Conservation (phyloP, 345 rosid genomes). For the Gossypium anomalum region DNA sequence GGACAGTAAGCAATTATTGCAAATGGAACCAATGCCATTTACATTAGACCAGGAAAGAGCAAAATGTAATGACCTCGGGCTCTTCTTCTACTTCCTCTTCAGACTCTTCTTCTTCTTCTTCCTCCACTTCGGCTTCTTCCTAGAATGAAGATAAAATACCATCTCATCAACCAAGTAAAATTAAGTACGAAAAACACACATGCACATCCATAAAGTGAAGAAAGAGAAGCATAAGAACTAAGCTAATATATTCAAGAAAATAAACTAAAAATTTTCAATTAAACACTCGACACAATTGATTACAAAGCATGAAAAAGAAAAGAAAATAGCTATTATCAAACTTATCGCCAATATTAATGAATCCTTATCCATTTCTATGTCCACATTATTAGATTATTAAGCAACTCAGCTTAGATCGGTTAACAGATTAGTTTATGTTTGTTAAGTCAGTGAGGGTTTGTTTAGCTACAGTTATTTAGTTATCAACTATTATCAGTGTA, state of each 20-base stretch:
- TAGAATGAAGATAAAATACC: slow-evolving; percentile 3
- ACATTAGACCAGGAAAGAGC: background rate
- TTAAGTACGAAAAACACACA: background rate
- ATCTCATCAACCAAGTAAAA: background rate
- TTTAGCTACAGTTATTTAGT: too few relatives aligned
- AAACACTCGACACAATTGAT: background rate
- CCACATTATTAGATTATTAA: too few relatives aligned
- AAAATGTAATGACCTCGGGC: slow-evolving; percentile 28
- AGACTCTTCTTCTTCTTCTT: slow-evolving; percentile 19
- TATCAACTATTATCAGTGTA: too few relatives aligned
- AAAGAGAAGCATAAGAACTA: slow-evolving; percentile 1
- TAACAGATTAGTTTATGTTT: too few relatives aligned
- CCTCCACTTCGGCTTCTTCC: slow-evolving; percentile 41
- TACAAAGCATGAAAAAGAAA: background rate
- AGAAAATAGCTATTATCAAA: background rate
- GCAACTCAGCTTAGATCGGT: too few relatives aligned
- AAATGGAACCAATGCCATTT: background rate
- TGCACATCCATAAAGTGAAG: background rate
- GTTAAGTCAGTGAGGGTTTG: too few relatives aligned
- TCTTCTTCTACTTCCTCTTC: slow-evolving; percentile 50
- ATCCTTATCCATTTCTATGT: background rate
- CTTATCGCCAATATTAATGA: background rate
- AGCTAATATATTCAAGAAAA: background rate
- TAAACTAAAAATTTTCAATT: background rate
- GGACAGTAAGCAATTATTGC: background rate